Percentiles rank a stretch among this genome's conserved stretches.
Evolutionary conservation across 441 rosid species (phyloP).

Genomic region (Arabidopsis lyrata): DNA sequence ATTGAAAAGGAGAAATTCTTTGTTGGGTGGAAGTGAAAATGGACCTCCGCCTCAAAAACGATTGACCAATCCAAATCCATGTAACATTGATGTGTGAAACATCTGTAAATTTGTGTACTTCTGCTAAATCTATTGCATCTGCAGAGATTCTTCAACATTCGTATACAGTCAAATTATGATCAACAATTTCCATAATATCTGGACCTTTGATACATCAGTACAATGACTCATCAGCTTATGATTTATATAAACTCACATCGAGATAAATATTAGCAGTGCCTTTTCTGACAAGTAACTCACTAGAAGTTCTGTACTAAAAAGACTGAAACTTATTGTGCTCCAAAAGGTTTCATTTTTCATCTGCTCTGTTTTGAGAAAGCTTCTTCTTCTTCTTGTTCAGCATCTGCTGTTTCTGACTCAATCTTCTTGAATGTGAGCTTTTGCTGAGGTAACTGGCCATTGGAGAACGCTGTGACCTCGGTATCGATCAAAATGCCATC

Average conservation of each 20-base stretch:
- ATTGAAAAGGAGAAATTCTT: slow-evolving; percentile 43
- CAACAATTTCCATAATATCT: slow-evolving; percentile 13
- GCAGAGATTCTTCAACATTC: slow-evolving; percentile 39
- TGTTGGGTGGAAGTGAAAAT: slow-evolving; percentile 42
- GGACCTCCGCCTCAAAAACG: slow-evolving; percentile 38
- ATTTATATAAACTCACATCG: slow-evolving; percentile 20
- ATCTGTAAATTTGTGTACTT: slow-evolving; percentile 31
- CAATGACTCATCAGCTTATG: not conserved
- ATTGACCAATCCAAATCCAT: slow-evolving; percentile 33
- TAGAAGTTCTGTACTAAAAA: slow-evolving; percentile 14
- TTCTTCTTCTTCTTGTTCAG: slow-evolving; percentile 51
- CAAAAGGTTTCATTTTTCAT: slow-evolving; percentile 10
- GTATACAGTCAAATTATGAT: slow-evolving; percentile 29
- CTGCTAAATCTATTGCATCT: slow-evolving; percentile 15
- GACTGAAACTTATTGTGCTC: not conserved
- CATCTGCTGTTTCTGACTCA: slow-evolving; percentile 41
- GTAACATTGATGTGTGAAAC: slow-evolving; percentile 43
- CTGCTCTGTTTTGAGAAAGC: slow-evolving; percentile 37
- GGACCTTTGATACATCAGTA: slow-evolving; percentile 24
- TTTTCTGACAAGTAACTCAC: slow-evolving; percentile 16
- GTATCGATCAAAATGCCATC: slow-evolving; percentile 73
- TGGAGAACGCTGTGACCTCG: slow-evolving; percentile 68
- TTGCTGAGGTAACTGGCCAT: slow-evolving; percentile 85
- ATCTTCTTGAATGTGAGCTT: slow-evolving; percentile 77
- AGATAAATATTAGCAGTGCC: slow-evolving; percentile 20